Conservation (phyloP, 805 yeast species). For the Wickerhamiella sergipiensis region DNA sequence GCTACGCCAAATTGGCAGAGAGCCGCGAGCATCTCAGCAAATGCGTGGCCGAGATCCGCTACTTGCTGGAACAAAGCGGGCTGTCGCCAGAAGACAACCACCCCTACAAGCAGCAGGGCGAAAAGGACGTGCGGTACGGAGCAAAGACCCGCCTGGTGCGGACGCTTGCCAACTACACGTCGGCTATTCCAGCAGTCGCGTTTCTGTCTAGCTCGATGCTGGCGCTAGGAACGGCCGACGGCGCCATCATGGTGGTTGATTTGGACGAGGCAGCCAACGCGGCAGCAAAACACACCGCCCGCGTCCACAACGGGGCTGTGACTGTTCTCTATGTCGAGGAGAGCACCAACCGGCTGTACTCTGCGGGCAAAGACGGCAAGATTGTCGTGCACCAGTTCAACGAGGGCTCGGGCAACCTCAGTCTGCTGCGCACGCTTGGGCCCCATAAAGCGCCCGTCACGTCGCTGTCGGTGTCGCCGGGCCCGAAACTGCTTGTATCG, state of each 20-base stretch:
- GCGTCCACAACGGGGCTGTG: slow-evolving; percentile 1
- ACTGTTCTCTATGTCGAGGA: slow-evolving; percentile 3
- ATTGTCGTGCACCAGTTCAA: slow-evolving; percentile 13
- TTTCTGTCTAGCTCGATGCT: slow-evolving; percentile 4
- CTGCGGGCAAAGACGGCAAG: slow-evolving; percentile 16
- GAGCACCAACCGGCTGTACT: slow-evolving; percentile 5
- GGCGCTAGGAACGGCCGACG: slow-evolving; percentile 14
- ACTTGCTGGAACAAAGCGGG: slow-evolving; percentile 17
- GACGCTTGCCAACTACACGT: slow-evolving; percentile 14
- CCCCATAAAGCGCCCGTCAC: slow-evolving; percentile 1
- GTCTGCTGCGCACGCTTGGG: not conserved
- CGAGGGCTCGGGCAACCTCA: slow-evolving; percentile 2
- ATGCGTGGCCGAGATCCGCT: slow-evolving; percentile 26
- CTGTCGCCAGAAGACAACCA: not conserved
- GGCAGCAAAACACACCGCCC: not conserved
- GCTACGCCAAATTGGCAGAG: not conserved
- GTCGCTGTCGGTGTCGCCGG: slow-evolving; percentile 1
- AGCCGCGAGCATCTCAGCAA: slow-evolving; percentile 19
- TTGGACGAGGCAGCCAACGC: slow-evolving; percentile 7
- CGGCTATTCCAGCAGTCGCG: slow-evolving; percentile 8
- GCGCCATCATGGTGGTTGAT: slow-evolving; percentile 6
- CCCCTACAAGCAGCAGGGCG: not conserved
- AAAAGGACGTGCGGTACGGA: not conserved
- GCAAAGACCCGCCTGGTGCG: slow-evolving; percentile 1
- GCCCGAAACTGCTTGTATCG: slow-evolving; percentile 1